Conservation (phyloP, 2,329 filamentous ascomycete species). For the Fusarium coicis region DNA sequence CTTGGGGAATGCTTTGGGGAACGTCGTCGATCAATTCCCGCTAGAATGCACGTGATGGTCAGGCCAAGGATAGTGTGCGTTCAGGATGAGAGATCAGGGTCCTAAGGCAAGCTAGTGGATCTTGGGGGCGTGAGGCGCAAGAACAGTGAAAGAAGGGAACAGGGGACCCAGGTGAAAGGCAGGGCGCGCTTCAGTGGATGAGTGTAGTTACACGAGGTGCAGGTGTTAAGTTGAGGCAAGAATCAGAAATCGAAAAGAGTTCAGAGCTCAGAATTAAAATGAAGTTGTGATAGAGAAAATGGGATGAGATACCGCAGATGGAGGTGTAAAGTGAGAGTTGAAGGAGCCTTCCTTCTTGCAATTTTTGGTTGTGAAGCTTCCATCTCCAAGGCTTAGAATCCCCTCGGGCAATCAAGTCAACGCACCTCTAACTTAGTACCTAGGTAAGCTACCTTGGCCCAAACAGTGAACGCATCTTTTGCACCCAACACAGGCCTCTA, state of each 20-base stretch:
- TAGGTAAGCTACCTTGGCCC: background rate
- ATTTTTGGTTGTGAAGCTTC: background rate
- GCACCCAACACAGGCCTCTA: too few relatives aligned
- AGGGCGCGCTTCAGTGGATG: background rate
- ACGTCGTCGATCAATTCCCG: slow-evolving; percentile 39
- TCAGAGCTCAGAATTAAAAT: background rate
- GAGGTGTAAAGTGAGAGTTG: background rate
- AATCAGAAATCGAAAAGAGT: background rate
- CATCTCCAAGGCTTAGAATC: background rate
- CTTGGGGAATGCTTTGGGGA: slow-evolving; percentile 34
- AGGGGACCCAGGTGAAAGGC: background rate
- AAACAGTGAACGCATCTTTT: background rate
- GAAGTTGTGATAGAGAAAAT: background rate
- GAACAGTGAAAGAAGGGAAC: background rate
- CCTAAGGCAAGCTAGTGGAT: slow-evolving; percentile 26
- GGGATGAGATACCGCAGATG: background rate
- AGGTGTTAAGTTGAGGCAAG: background rate
- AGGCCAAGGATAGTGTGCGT: slow-evolving; percentile 8
- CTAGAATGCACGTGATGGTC: slow-evolving; percentile 43
- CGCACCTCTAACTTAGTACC: background rate
- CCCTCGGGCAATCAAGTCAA: background rate
- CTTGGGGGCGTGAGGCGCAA: slow-evolving; percentile 13
- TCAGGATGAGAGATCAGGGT: slow-evolving; percentile 15
- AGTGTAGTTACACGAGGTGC: background rate
- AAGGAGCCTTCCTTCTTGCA: background rate